Evolutionary conservation across 768 basidiomycete species (phyloP), one percentile per base, ranked within the genome.

Genomic region (Mycena floridula): DNA sequence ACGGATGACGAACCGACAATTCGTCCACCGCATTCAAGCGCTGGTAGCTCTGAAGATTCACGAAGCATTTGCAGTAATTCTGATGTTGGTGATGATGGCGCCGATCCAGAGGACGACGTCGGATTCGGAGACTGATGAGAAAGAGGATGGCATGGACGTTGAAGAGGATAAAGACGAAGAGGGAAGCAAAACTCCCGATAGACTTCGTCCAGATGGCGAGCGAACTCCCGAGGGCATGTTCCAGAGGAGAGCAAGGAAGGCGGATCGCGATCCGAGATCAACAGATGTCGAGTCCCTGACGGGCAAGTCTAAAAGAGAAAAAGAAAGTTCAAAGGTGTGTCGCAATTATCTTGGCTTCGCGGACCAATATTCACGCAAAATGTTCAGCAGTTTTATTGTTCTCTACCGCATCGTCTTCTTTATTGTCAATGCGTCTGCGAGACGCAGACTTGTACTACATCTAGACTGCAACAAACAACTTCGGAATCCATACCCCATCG

Each of bases 1-100:
- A 86, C 85, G 20, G 85, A 87, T 47, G 85, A 88, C 48, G 85
- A 88, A 58, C 85, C 85, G n/a, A 88, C 85, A n/a, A 85, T 88
- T 50, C 72, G 82, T 23, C 77, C 78, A 5, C 45, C 59, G 9
- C 59, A 56, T 32, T 63, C 59, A 37, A 56, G 54, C 40, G 54
- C 52, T 22, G 55, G 50, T 15, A 47, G 50, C 35, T 47, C 43
- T 5, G 51, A 57, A 47, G 54, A 59, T 47, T 52, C 55, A 38
- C 49, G 49, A 27, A 53, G 59, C 39, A 37, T 59, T 25, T 55
- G 58, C 43, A 55, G 58, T 16, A 52, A 45, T 20, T 46, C 48
- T 24, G 55, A 51, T 6, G 50, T 39, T 20, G 53, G 51, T 7
- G 54, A 57, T 46, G 55, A 59, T 35, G 46, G 51, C 25, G 64